Percentiles rank a stretch among this genome's conserved stretches.
phyloP scores from a whole-genome alignment of 2,329 filamentous ascomycete species.

The Nothopassalora personata region DNA sequence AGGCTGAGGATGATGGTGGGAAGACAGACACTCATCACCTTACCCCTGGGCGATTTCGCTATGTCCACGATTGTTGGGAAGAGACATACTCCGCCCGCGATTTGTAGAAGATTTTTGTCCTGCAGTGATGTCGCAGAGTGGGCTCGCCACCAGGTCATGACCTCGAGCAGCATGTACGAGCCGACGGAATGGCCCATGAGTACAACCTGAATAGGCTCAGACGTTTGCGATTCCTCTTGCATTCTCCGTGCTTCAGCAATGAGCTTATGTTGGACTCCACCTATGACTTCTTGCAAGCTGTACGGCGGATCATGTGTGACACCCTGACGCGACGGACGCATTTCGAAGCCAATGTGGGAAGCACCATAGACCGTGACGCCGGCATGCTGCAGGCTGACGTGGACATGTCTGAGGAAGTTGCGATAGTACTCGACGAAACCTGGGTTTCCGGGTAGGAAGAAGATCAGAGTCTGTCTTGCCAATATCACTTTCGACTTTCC shows the following conservation, averaged over 20 bases:
- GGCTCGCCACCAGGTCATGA: constrained; percentile 20
- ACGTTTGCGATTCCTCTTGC: not conserved
- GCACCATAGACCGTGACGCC: constrained; percentile 36
- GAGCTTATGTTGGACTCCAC: constrained; percentile 42
- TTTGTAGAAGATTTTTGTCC: constrained; percentile 5
- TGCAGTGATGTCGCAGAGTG: constrained; percentile 8
- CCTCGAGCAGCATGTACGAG: constrained; percentile 42
- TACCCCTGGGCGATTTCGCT: constrained; percentile 40
- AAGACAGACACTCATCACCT: constrained; percentile 33
- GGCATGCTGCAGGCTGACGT: constrained; percentile 23
- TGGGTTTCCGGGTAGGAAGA: constrained; percentile 72
- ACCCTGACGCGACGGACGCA: constrained; percentile 10
- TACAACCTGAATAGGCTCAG: constrained; percentile 25
- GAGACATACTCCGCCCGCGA: constrained; percentile 36
- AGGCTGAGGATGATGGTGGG: constrained; percentile 12
- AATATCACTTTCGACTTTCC: too few species aligned
- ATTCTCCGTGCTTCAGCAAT: constrained; percentile 17
- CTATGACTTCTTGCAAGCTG: constrained; percentile 33
- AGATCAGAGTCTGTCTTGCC: constrained; percentile 48
- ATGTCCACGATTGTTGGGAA: constrained; percentile 47
- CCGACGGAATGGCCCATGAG: constrained; percentile 47
- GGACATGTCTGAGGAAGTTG: constrained; percentile 58
- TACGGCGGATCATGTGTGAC: constrained; percentile 10
- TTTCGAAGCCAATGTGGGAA: constrained; percentile 42
- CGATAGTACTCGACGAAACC: constrained; percentile 69